These are phyloP conservation scores for Hygrocybe punicea DNA, from an alignment of 768 basidiomycete species.

Conservation along the genomic window DNA sequence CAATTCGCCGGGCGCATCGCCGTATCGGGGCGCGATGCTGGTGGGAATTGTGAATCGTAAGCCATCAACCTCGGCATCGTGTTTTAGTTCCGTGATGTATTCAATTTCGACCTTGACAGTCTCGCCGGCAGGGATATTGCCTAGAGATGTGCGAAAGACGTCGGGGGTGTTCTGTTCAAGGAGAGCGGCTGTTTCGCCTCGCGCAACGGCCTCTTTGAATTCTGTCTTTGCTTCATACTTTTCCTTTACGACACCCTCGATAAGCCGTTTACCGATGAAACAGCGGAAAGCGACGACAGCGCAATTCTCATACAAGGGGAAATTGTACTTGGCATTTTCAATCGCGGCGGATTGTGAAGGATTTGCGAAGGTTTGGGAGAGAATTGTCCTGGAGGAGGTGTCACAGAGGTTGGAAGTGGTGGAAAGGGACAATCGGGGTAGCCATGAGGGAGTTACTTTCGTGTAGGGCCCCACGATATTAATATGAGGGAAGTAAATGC, in stretches of 20 bases:
- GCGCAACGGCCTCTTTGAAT: not conserved
- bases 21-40: not conserved
- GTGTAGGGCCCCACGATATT: not conserved
- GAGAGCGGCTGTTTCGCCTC: not conserved
- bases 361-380: not conserved
- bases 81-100: not conserved
- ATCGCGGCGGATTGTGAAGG: not conserved
- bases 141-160: not conserved
- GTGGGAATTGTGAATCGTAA: not conserved
- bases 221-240: not conserved
- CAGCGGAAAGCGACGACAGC: not conserved
- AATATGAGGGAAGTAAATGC: not conserved
- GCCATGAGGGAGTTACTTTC: not conserved
- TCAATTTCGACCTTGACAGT: not conserved
- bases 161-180: not conserved
- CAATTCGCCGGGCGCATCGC: not conserved
- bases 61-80: not conserved
- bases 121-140: not conserved
- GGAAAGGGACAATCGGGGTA: not conserved
- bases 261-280: not conserved
- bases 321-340: not conserved
- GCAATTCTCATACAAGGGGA: not conserved
- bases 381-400: not conserved
- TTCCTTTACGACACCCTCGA: not conserved
- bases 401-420: not conserved